Percentiles rank a stretch among this genome's conserved stretches.
Evolutionary conservation across 148 eudicot species (phyloP).

Genomic region (Vaccinium corymbosum): DNA sequence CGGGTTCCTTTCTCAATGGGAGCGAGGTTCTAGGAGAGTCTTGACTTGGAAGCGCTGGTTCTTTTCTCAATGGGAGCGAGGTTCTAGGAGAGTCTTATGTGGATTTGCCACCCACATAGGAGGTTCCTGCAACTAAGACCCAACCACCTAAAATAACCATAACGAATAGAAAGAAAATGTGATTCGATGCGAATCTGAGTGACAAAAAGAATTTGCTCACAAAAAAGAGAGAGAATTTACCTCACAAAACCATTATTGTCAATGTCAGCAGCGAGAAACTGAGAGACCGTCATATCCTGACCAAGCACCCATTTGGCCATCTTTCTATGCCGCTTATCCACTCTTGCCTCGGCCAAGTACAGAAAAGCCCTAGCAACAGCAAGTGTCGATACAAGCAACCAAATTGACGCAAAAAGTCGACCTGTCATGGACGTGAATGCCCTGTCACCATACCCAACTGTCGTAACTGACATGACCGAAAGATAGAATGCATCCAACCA

Average conservation of each 20-base stretch:
- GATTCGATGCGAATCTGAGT: neutral
- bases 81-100: too few species aligned
- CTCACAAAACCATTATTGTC: slow-evolving; percentile 89
- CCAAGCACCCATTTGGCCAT: slow-evolving; percentile 91
- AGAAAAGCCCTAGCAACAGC: slow-evolving; percentile 98
- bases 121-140: too few species aligned
- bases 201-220: neutral
- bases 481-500: slow-evolving; percentile 90
- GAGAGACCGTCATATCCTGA: slow-evolving; percentile 80
- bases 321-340: slow-evolving; percentile 79
- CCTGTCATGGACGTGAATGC: slow-evolving; percentile 75
- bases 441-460: slow-evolving; percentile 93
- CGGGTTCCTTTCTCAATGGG: too few species aligned
- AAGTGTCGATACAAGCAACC: slow-evolving; percentile 94
- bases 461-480: slow-evolving; percentile 94
- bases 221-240: slow-evolving; percentile 29
- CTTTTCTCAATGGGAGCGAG: too few species aligned
- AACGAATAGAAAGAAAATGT: neutral
- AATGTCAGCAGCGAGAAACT: slow-evolving; percentile 93
- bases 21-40: too few species aligned
- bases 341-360: slow-evolving; percentile 92
- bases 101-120: too few species aligned
- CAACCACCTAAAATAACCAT: neutral
- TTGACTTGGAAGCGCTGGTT: too few species aligned
- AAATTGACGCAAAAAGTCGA: slow-evolving; percentile 80